Percentiles rank a stretch among this genome's conserved stretches.
Conservation (phyloP, 2,329 filamentous ascomycete species). For the Colletotrichum magnum region DNA sequence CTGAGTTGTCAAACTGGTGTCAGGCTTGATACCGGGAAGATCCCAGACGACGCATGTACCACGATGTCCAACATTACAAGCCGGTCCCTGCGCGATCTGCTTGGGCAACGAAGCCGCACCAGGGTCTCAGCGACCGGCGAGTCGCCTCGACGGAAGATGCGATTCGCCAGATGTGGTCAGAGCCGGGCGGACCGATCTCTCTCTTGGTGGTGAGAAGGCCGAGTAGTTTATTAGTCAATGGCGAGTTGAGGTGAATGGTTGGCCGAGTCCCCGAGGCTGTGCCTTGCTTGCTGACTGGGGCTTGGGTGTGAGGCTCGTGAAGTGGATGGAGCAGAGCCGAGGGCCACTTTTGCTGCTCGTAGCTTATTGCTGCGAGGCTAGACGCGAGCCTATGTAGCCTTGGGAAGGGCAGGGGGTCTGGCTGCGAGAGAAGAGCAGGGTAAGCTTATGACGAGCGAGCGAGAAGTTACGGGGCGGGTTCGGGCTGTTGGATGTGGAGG, state of each 20-base stretch:
- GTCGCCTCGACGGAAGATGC: conserved; percentile 38
- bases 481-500: conserved; percentile 35
- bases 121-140: conserved; percentile 52
- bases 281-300: conserved; percentile 18
- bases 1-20: conserved; percentile 55
- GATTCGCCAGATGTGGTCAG: conserved; percentile 40
- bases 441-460: conserved; percentile 32
- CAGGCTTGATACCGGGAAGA: conserved; percentile 57
- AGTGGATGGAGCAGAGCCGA: conserved; percentile 31
- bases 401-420: conserved; percentile 30
- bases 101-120: conserved; percentile 57
- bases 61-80: conserved; percentile 55
- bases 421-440: conserved; percentile 30
- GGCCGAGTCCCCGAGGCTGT: conserved; percentile 27
- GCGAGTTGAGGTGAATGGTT: not conserved
- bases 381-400: conserved; percentile 33
- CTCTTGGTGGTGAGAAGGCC: conserved; percentile 22
- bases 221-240: not conserved
- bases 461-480: conserved; percentile 35
- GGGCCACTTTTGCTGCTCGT: conserved; percentile 32
- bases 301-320: conserved; percentile 37
- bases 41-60: conserved; percentile 55
- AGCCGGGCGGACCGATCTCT: conserved; percentile 34
- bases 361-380: conserved; percentile 36
- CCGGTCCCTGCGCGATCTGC: conserved; percentile 57